A percentile compares a stretch with the other conserved stretches of the same genome.
Evolutionary conservation across 495 filamentous ascomycete genomes (phyloP).

Genomic region (Xylaria bambusicola): DNA sequence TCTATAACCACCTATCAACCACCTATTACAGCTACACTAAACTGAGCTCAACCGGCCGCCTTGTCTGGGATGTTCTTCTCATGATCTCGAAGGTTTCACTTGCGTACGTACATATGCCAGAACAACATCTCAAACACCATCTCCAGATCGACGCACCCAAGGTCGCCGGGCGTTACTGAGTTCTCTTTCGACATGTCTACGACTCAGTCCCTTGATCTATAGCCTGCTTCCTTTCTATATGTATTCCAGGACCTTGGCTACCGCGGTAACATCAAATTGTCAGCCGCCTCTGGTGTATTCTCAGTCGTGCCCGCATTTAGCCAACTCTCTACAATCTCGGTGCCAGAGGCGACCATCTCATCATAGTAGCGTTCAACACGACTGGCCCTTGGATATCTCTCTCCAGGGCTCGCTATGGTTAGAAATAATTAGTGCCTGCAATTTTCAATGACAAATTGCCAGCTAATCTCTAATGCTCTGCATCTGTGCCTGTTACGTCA

Average conservation of each 20-base stretch:
- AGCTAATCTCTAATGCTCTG: conserved; percentile 12
- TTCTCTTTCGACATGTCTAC: not conserved
- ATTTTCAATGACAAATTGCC: conserved; percentile 17
- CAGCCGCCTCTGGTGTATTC: not conserved
- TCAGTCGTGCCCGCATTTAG: conserved; percentile 14
- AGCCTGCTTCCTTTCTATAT: conserved; percentile 1
- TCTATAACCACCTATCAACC: no score
- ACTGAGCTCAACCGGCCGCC: no score
- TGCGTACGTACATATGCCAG: not conserved
- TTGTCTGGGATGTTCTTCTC: not conserved
- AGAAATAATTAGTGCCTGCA: conserved; percentile 3
- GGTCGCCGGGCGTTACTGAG: not conserved
- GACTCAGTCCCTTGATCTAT: not conserved
- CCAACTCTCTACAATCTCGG: not conserved
- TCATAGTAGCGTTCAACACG: not conserved
- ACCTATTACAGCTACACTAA: no score
- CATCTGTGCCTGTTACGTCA: conserved; percentile 21
- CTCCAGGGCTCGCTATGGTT: conserved; percentile 9
- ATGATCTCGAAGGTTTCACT: conserved; percentile 2
- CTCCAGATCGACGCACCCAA: conserved; percentile 5
- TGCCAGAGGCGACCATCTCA: not conserved
- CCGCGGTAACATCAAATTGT: not conserved
- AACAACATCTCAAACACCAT: conserved; percentile 14
- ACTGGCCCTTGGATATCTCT: not conserved
- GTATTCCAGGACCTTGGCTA: not conserved